Base-by-base conservation (phyloP, 768 basidiomycete genomes). In the Russula olivacea region DNA sequence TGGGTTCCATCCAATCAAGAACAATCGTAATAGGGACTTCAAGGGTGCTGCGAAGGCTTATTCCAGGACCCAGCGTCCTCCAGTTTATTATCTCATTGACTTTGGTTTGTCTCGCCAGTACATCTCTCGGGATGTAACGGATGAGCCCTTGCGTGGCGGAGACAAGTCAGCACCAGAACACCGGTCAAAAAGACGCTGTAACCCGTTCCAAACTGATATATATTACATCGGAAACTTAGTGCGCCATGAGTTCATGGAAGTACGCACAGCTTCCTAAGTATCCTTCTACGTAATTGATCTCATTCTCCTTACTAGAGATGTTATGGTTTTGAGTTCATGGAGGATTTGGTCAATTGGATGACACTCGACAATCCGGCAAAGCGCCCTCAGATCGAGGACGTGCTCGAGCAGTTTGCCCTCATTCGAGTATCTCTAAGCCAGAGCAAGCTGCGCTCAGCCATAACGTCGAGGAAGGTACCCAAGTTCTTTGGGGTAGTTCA, bases 91-190 rank as follows among this genome's bases (percentile, higher is more conserved):
- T 43, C 59, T 69, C 48, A 69, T 69, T 41, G 74, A 74, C 65
- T 69, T 71, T 50, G 73, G 72, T 23, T 21, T 72, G 8, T 72
- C 73, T 6, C 66, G 65, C 28, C 62, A 51, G 5, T 73, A 73
- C 38, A 19, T n/a, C 3, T 72, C 75, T 0, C 55, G 69, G 0
- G 67, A 74, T 9, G 62, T 77, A 0, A 66, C 54, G 1, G 75
- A 73, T 34, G 48, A 63, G 3, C 72, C 75, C 0, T 70, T 78
- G 2, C 65, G 67, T 8, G 81, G 79, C 0, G 79, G 75, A 5
- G 81, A 84, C 69, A 74, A 74, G 55, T 70, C 76, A 0, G 72
- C 74, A 1, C 75, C 76, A 2, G 76, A 77, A 58, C 74, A 73
- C 48, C 65, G 66, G 9, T 66, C 49, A 4, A 4, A 25, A 21